phyloP scores from a whole-genome alignment of 441 rosid genomes.

The Croton laevigatus region DNA sequence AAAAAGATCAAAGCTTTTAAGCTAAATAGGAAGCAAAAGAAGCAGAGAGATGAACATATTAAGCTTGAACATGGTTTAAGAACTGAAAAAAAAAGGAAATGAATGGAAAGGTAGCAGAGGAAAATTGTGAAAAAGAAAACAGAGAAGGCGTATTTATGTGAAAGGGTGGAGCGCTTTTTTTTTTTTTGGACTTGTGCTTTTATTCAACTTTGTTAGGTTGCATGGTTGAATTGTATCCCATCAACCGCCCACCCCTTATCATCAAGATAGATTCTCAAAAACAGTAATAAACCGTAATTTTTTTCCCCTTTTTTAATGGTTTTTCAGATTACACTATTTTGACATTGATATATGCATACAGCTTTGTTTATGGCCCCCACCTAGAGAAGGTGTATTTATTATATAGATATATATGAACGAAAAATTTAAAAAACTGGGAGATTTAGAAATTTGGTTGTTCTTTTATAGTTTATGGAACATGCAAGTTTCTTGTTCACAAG shows the following conservation, averaged over 20 bases:
- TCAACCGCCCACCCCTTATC: constrained; percentile 15
- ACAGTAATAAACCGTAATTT: background rate
- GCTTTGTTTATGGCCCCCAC: too few relatives aligned
- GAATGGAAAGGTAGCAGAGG: constrained; percentile 6
- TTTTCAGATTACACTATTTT: background rate
- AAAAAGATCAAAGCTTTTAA: too few relatives aligned
- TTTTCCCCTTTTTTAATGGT: background rate
- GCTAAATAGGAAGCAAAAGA: too few relatives aligned
- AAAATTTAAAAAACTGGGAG: too few relatives aligned
- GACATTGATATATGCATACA: too few relatives aligned
- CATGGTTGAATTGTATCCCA: constrained; percentile 29
- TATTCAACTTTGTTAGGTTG: constrained; percentile 44
- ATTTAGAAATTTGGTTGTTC: too few relatives aligned
- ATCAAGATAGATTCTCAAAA: constrained; percentile 15
- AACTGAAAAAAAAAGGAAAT: constrained; percentile 15
- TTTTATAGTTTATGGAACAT: too few relatives aligned
- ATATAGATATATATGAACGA: too few relatives aligned
- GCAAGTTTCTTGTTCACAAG: too few relatives aligned
- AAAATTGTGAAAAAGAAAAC: background rate
- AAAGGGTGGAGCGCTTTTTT: background rate
- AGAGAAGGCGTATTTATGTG: background rate
- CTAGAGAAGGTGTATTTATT: too few relatives aligned
- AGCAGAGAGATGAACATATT: too few relatives aligned
- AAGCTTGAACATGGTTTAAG: background rate
- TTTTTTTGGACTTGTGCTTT: background rate